Base-by-base conservation (phyloP, 2,329 filamentous ascomycete genomes). In the Stemphylium lycopersici region DNA sequence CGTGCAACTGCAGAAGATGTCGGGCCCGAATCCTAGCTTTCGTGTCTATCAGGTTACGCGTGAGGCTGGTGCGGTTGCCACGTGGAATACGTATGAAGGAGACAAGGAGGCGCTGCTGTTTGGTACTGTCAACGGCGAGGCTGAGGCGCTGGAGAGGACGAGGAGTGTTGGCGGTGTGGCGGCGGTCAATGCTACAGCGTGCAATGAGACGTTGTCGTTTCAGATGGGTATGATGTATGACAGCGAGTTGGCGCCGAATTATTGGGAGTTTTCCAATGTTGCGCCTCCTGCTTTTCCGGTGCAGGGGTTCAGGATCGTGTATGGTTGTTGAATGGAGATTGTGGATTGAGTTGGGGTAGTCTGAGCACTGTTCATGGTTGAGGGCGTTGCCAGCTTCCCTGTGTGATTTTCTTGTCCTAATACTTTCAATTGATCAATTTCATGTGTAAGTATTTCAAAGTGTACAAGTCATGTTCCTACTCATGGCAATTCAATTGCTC, bases 181-280 rank as follows among this genome's bases (percentile, higher is more conserved):
- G 6, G 61, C 62, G 0, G 48, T 71, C 7, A 62, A 61, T 11
- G 32, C 55, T 32, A 59, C 54, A 32, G 38, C 37, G 12, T 73
- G 69, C 34, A 69, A 65, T 43, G 60, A 67, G 40, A 69, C 65
- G 16, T 38, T 72, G 46, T 69, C 67, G 11, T 72, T 70, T 40
- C 63, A 68, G 49, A 69, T 71, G 63, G 62, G 63, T 6, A 65
- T 71, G 64, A 54, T 56, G 31, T 67, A 57, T 20, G 46, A 68
- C n/a, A 59, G 63, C 7, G 40, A 20, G 7, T 51, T 46, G 12
- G 13, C 41, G 36, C 65, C 66, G 3, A 71, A 73, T 29, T 71
- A 68, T 33, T 72, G 63, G 70, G 58, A 63, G 18, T 73, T 69
- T 34, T 37, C 55, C 12, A 59, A 70, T 36, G 58, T 69, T 6